These are phyloP conservation scores for Trichosporon sp. DNA, from an alignment of 1,284 basidiomycete genomes.

Conservation along the genomic window DNA sequence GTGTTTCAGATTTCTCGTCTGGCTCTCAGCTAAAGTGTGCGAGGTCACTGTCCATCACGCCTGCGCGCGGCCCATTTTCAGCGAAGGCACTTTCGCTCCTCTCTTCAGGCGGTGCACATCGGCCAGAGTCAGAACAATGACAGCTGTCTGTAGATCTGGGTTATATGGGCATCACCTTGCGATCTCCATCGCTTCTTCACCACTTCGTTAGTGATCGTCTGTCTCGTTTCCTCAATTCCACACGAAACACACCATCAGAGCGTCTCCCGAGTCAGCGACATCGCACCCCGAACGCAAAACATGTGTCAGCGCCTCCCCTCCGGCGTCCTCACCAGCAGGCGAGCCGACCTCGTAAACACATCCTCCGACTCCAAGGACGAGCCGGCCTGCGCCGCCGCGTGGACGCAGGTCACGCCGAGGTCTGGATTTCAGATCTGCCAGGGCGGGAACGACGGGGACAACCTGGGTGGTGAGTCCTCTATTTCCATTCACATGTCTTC, in stretches of 20 bases:
- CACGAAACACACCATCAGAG: too few species aligned
- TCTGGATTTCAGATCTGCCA: not conserved
- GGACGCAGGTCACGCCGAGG: not conserved
- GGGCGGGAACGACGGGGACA: not conserved
- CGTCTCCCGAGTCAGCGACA: not conserved
- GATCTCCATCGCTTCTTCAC: too few species aligned
- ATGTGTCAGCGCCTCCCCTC: not conserved
- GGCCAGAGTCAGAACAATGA: too few species aligned
- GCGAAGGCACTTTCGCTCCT: too few species aligned
- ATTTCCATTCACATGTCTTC: too few species aligned
- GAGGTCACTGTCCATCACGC: not conserved
- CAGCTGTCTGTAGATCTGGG: too few species aligned
- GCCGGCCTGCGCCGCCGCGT: not conserved
- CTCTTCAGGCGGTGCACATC: too few species aligned
- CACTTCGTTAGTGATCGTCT: too few species aligned
- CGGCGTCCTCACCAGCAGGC: not conserved
- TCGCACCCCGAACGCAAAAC: not conserved
- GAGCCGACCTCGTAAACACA: not conserved
- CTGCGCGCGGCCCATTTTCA: not conserved
- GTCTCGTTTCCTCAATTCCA: too few species aligned
- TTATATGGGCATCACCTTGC: too few species aligned
- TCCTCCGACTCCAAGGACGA: not conserved
- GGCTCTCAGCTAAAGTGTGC: not conserved
- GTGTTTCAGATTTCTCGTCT: not conserved
- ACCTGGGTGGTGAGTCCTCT: conserved; percentile 1